Percentiles rank a stretch among this genome's conserved stretches.
These are phyloP conservation scores for Euphorbia lathyris DNA, from an alignment of 345 rosid species.

Conservation along the genomic window DNA sequence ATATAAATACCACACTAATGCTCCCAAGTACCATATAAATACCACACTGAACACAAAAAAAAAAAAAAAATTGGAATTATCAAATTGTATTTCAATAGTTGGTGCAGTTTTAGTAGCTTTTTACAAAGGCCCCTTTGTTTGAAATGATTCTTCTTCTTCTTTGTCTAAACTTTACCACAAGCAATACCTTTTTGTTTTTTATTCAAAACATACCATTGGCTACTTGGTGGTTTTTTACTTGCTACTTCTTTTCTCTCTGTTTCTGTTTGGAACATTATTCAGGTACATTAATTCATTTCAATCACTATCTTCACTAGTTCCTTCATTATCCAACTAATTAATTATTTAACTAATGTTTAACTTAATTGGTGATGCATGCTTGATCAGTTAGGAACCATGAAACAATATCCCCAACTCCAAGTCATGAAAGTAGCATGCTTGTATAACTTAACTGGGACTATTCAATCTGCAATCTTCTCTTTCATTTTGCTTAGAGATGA, in stretches of 20 bases:
- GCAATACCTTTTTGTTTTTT: conserved; percentile 48
- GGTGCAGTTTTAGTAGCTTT: conserved; percentile 51
- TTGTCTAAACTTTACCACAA: conserved; percentile 24
- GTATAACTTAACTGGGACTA: conserved; percentile 65
- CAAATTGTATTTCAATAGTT: too few species aligned
- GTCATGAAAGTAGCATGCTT: conserved; percentile 67
- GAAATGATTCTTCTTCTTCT: conserved; percentile 33
- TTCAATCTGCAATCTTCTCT: conserved; percentile 54
- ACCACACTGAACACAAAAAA: too few species aligned
- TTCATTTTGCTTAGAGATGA: conserved; percentile 60
- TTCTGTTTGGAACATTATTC: conserved; percentile 61
- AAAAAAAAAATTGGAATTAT: too few species aligned
- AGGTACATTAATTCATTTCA: conserved; percentile 52
- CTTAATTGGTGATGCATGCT: neutral
- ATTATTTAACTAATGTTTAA: too few species aligned
- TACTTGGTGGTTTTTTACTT: conserved; percentile 63
- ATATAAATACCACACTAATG: too few species aligned
- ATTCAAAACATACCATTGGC: conserved; percentile 58
- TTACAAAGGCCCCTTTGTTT: conserved; percentile 58
- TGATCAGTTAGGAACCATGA: conserved; percentile 50
- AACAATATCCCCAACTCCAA: conserved; percentile 44
- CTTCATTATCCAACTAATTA: neutral
- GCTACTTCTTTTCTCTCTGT: conserved; percentile 59
- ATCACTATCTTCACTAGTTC: too few species aligned
- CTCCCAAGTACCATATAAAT: too few species aligned